Evolutionary conservation across 2,329 filamentous ascomycete species (phyloP), one percentile per base, ranked within the genome.

Genomic region (Colletotrichum sojae): DNA sequence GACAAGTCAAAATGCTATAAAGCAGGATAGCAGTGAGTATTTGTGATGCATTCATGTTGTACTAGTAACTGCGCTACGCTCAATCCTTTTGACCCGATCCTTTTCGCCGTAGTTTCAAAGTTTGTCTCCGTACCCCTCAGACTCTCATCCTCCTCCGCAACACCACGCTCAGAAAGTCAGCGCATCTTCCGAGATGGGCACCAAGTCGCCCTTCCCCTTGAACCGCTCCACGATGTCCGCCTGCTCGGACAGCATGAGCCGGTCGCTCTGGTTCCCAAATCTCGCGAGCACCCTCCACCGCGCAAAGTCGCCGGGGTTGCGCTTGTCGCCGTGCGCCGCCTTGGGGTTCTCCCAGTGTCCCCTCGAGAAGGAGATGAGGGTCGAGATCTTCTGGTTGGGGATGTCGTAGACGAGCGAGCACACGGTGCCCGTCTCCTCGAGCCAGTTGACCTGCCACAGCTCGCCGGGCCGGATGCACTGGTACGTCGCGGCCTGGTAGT

Each of bases 361-460:
- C 73, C 85, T 83, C 0, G 83, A 87, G 70, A 90, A 89, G 0
- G 79, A 84, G 6, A 90, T 73, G 71, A 89, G 72, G 0, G 86
- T 88, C 0, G 83, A 86, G 51, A 90, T 83, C 22, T 77, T 84
- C 61, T 80, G 77, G 6, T 81, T 76, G 0, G 78, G 73, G 46
- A 90, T 88, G 67, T 89, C 87, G 71, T 86, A 89, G 1, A 89
- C 85, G 0, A 88, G 75, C 1, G 84, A 88, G 62, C 83, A 84
- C 1, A 89, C 81, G 0, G 86, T 89, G 0, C 87, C 88, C 0
- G 87, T 90, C 76, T 90, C 87, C 67, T 89, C 86, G 1, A 90
- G 82, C 87, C 87, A 90, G 68, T 87, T 89, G 71, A 85, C 83
- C 72, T 90, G 87, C 87, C 87, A 89, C 0, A 89, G 73, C 74